Percentiles rank a stretch among this genome's conserved stretches.
phyloP scores from a whole-genome alignment of 192 early-diverging fungal genomes.

The Paraglomus brasilianum region DNA sequence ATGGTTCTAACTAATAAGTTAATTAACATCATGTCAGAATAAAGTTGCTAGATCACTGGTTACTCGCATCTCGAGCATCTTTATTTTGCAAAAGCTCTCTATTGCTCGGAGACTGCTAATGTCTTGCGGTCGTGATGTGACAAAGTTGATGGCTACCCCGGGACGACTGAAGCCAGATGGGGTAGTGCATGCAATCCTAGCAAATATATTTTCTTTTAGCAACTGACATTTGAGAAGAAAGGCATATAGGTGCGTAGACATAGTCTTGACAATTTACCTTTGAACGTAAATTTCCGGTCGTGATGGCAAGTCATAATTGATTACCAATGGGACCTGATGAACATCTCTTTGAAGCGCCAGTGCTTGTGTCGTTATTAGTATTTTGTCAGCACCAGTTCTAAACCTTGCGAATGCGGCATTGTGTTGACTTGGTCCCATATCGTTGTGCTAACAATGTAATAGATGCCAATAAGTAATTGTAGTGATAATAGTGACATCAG shows the following conservation, averaged over 20 bases:
- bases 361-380: too few species aligned
- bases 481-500: too few species aligned
- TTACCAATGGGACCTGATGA: too few species aligned
- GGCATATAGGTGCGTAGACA: too few species aligned
- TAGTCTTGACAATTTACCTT: not conserved
- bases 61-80: slow-evolving; percentile 9
- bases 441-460: too few species aligned
- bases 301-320: slow-evolving; percentile 4
- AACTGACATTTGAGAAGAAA: too few species aligned
- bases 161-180: not conserved
- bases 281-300: not conserved
- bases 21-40: not conserved
- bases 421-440: too few species aligned
- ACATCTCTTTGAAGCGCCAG: too few species aligned
- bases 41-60: not conserved
- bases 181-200: not conserved
- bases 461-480: too few species aligned
- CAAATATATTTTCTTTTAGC: not conserved
- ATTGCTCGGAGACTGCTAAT: not conserved
- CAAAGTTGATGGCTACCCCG: not conserved
- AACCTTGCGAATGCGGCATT: too few species aligned
- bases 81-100: slow-evolving; percentile 9
- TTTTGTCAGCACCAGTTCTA: too few species aligned
- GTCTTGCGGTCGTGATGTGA: not conserved
- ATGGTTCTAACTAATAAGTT: too few species aligned